A percentile compares a stretch with the other conserved stretches of the same genome.
These are phyloP conservation scores for Fraxinus velutina DNA, from an alignment of 305 asterid species.

Conservation along the genomic window DNA sequence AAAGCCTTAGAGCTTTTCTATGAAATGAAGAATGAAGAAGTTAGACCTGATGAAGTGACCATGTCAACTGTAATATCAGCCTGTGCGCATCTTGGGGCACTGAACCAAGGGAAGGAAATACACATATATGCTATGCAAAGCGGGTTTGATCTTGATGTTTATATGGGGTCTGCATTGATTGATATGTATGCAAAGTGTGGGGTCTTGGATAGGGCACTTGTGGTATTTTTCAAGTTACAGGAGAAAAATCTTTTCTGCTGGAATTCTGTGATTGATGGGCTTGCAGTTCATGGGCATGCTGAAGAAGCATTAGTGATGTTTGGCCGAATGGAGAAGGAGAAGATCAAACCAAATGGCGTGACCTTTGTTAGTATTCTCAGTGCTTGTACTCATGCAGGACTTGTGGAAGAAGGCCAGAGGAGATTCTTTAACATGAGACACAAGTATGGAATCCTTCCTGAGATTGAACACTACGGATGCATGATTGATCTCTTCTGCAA, in stretches of 20 bases:
- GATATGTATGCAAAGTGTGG: constrained; percentile 86
- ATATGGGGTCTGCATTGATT: constrained; percentile 59
- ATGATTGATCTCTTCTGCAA: constrained; percentile 57
- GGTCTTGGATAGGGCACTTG: constrained; percentile 55
- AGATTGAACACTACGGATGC: constrained; percentile 63
- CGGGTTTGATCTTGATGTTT: constrained; percentile 46
- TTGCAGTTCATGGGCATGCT: constrained; percentile 64
- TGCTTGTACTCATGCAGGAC: constrained; percentile 72
- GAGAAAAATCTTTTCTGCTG: constrained; percentile 67
- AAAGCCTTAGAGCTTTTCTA: constrained; percentile 48
- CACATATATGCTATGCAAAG: constrained; percentile 38
- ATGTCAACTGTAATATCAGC: constrained; percentile 65
- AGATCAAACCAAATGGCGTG: constrained; percentile 55
- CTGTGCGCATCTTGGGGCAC: constrained; percentile 71
- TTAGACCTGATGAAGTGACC: constrained; percentile 64
- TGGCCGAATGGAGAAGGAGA: constrained; percentile 48
- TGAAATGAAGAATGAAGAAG: constrained; percentile 44
- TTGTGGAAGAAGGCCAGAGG: constrained; percentile 52
- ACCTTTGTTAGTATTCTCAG: constrained; percentile 61
- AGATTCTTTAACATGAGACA: constrained; percentile 47
- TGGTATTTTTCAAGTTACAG: constrained; percentile 56
- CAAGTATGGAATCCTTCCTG: constrained; percentile 46
- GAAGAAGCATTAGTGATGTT: constrained; percentile 54
- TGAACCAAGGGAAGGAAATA: constrained; percentile 56
- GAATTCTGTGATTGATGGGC: constrained; percentile 74